These are phyloP conservation scores for Symbiotaphrina buchneri DNA, from an alignment of 495 filamentous ascomycete species.

Conservation along the genomic window DNA sequence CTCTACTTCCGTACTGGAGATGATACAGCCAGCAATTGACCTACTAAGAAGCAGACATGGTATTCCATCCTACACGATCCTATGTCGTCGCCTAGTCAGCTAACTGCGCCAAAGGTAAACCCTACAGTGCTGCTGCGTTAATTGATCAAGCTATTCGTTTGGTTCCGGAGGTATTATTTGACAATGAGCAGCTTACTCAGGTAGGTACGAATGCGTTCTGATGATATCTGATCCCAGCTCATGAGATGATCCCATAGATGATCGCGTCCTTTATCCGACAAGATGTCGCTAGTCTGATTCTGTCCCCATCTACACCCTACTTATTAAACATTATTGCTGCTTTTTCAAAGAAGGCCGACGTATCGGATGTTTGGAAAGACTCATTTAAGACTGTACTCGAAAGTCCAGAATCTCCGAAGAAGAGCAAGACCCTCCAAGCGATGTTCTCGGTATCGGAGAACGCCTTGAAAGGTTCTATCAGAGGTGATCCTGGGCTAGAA, in stretches of 20 bases:
- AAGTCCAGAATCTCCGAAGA: no score
- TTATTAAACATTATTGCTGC: no score
- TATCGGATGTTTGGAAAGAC: no score
- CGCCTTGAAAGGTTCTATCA: no score
- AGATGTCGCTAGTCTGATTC: conserved; percentile 24
- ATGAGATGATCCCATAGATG: no score
- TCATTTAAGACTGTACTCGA: no score
- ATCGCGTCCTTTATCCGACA: conserved; percentile 20
- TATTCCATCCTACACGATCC: background rate
- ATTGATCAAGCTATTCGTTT: conserved; percentile 21
- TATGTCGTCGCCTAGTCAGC: no score
- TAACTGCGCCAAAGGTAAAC: conserved; percentile 37
- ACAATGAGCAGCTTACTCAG: conserved; percentile 7
- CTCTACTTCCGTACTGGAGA: conserved; percentile 19
- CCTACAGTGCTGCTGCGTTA: conserved; percentile 52
- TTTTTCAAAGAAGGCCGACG: no score
- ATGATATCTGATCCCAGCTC: no score
- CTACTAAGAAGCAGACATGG: conserved; percentile 34
- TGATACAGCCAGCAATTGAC: conserved; percentile 24
- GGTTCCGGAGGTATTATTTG: conserved; percentile 6
- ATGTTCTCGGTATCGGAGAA: no score
- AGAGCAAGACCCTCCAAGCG: no score
- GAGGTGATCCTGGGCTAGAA: conserved; percentile 12
- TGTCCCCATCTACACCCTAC: conserved; percentile 26
- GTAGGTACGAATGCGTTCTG: no score